Evolutionary conservation across 2,329 filamentous ascomycete genomes (phyloP).

Genomic region (Aspergillus neoniger): DNA sequence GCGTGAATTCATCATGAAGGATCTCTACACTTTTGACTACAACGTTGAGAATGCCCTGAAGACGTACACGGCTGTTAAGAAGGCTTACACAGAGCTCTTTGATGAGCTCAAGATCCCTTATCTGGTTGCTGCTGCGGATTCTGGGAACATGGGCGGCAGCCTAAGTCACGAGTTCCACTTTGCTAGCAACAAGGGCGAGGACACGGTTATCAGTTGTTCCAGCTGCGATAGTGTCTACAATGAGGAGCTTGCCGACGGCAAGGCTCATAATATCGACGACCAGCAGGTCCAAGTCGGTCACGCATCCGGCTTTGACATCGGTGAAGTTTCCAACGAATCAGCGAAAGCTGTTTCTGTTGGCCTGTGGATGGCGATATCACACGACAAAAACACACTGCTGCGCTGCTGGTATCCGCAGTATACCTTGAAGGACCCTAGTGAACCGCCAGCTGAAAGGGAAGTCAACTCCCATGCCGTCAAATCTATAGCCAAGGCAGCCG

Average conservation of each 20-base stretch:
- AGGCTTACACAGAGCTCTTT: constrained; percentile 76
- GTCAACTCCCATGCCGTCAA: constrained; percentile 68
- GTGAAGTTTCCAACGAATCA: constrained; percentile 21
- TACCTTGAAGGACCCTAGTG: constrained; percentile 31
- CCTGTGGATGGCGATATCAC: constrained; percentile 44
- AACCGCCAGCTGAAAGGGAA: constrained; percentile 40
- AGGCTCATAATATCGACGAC: constrained; percentile 22
- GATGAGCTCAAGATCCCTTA: constrained; percentile 80
- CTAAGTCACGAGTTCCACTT: constrained; percentile 96
- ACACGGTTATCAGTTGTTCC: constrained; percentile 75
- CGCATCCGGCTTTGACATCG: constrained; percentile 28
- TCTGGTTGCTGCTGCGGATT: constrained; percentile 83
- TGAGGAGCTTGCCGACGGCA: constrained; percentile 72
- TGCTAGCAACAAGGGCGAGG: constrained; percentile 76
- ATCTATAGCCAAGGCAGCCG: constrained; percentile 47
- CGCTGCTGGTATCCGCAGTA: constrained; percentile 67
- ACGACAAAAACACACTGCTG: constrained; percentile 67
- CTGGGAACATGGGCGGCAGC: constrained; percentile 92
- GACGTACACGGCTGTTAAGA: constrained; percentile 75
- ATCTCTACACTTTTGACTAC: constrained; percentile 91
- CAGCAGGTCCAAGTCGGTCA: constrained; percentile 5
- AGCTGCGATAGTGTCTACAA: constrained; percentile 78
- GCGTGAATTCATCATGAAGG: constrained; percentile 96
- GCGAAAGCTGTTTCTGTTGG: constrained; percentile 38
- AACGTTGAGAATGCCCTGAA: constrained; percentile 67